Percentiles rank a stretch among this genome's conserved stretches.
These are phyloP conservation scores for Scutellaria barbata DNA, from an alignment of 257 asterid genomes.

Conservation along the genomic window DNA sequence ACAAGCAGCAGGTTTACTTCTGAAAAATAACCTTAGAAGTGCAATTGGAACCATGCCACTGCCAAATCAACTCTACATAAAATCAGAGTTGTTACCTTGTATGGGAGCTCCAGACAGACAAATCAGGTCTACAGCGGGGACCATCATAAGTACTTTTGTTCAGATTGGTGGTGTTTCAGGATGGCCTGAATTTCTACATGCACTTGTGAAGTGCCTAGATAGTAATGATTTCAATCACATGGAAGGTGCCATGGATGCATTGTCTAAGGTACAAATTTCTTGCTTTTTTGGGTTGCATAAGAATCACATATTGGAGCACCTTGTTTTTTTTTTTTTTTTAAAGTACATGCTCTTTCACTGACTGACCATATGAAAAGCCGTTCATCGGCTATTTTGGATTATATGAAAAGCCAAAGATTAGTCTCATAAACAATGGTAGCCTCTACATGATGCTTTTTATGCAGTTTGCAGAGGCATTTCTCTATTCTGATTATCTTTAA, in stretches of 20 bases:
- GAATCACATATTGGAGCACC: conserved; percentile 16
- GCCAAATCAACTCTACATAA: conserved; percentile 73
- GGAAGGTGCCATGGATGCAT: conserved; percentile 99
- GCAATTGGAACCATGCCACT: conserved; percentile 67
- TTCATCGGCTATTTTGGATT: conserved; percentile 20
- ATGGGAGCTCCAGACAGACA: conserved; percentile 85
- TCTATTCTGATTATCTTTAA: conserved; percentile 1
- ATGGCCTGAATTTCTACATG: conserved; percentile 92
- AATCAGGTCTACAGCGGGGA: conserved; percentile 94
- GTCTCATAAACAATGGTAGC: conserved; percentile 1
- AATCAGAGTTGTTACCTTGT: conserved; percentile 84
- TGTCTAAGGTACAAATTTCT: conserved; percentile 74
- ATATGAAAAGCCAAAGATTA: conserved; percentile 14
- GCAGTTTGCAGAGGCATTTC: conserved; percentile 12
- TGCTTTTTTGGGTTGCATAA: conserved; percentile 23
- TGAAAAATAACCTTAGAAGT: conserved; percentile 80
- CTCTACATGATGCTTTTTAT: conserved; percentile 6
- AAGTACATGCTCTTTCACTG: conserved; percentile 1
- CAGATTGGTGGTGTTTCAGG: conserved; percentile 81
- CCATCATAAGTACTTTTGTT: conserved; percentile 83
- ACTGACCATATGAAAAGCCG: conserved; percentile 9
- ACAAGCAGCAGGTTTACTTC: conserved; percentile 96
- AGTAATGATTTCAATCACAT: conserved; percentile 84
- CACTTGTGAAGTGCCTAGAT: conserved; percentile 86
- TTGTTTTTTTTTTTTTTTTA: background rate